Base-by-base conservation (phyloP, 2,329 filamentous ascomycete species). In the Neopestalotiopsis sp. region DNA sequence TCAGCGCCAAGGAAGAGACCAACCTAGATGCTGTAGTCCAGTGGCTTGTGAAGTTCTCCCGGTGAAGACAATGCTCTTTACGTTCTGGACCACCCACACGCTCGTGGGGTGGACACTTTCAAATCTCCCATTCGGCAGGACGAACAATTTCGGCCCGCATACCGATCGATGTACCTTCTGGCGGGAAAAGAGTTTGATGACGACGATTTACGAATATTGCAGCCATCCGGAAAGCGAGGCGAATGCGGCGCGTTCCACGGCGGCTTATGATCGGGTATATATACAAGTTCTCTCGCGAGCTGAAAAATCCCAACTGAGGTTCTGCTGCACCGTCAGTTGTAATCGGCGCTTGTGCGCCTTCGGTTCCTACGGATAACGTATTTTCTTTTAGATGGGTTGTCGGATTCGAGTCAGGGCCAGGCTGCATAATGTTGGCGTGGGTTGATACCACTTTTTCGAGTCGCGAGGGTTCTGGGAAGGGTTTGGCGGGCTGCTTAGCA, bases 1-100 rank as follows among this genome's bases (percentile, higher is more conserved):
- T 99, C 83, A 98, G 95, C 80, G 96, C 95, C 70, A 98, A 98
- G 82, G 95, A 98, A 80, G 96, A 99, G 84, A 99, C 95, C 69
- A 99, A 99, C 83, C 90, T 99, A 73, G 95, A 99, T 78, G 96
- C 95, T 6, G 96, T 99, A 66, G 86, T 99, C 76, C 93, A 97
- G 80, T 99, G 96, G 93, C 86, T 99, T 79, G 95, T 99, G 81
- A 95, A 94, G 74, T 92, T 93, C 80, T 92, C 94, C 72, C 91
- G 91, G 83, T 94, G 83, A 89, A 67, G 45, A 68, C 24, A 13
- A 20, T 24, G 59, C n/a, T 40, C n/a, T 20, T 30, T 34, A 32
- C 20, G 20, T 62, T 20, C 59, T 40, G 13, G n/a, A 30, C 14
- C 40, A 24, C 53, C 34, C 53, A 12, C 34, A 28, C 14, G 24